A percentile compares a stretch with the other conserved stretches of the same genome.
Conservation (phyloP, 2,329 filamentous ascomycete species). For the Cucurbitaria berberidis region DNA sequence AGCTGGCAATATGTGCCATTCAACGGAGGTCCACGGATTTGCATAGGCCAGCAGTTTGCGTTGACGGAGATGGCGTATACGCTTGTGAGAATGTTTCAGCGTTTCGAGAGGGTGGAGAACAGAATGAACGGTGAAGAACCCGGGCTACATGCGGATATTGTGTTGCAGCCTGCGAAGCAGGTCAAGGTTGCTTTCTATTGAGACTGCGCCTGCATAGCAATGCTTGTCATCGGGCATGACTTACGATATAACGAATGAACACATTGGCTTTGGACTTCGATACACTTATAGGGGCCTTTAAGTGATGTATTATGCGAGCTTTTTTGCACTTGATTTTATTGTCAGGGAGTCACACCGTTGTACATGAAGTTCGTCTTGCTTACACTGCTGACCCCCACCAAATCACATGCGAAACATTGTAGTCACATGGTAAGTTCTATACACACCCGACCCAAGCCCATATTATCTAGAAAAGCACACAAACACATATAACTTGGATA, state of each 20-base stretch:
- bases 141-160: constrained; percentile 55
- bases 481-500: neutral
- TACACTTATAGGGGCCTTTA: neutral
- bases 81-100: constrained; percentile 54
- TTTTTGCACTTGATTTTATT: neutral
- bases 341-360: neutral
- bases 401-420: no score
- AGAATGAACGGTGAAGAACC: constrained; percentile 46
- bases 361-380: no score
- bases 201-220: neutral
- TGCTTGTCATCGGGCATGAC: neutral
- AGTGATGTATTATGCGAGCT: neutral
- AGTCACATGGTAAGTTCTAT: no score
- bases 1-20: constrained; percentile 58
- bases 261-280: neutral
- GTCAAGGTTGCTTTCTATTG: constrained; percentile 49
- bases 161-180: constrained; percentile 53
- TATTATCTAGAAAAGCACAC: neutral
- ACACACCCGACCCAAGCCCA: neutral
- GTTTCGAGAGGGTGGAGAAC: constrained; percentile 51
- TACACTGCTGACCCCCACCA: no score
- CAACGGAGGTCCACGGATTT: constrained; percentile 58
- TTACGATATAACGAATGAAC: neutral
- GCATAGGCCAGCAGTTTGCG: constrained; percentile 59
- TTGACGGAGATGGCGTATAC: constrained; percentile 59